Percentiles rank a stretch among this genome's conserved stretches.
Conservation (phyloP, 2,329 filamentous ascomycete genomes). For the Huntiella abstrusa region DNA sequence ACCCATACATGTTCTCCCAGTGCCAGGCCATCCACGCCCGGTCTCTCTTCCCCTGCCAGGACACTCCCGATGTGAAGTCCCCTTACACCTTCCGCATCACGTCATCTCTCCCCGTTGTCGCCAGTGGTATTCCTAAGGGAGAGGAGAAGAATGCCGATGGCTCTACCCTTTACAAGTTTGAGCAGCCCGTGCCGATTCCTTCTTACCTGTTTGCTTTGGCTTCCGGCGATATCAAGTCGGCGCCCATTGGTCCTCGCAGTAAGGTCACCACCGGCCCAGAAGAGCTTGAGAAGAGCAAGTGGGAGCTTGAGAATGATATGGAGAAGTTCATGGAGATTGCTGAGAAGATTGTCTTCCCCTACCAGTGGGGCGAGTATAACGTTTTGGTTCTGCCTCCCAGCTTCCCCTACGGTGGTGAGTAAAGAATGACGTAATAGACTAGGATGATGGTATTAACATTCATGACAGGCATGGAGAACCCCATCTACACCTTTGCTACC, state of each 20-base stretch:
- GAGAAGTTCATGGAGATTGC: constrained; percentile 81
- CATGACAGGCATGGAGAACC: constrained; percentile 63
- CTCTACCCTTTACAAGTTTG: constrained; percentile 69
- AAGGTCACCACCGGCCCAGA: constrained; percentile 76
- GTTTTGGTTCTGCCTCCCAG: constrained; percentile 76
- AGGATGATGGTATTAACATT: constrained; percentile 12
- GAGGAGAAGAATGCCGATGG: too few species aligned
- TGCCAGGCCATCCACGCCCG: constrained; percentile 92
- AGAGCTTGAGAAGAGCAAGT: constrained; percentile 64
- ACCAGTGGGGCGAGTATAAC: constrained; percentile 91
- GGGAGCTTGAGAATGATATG: constrained; percentile 80
- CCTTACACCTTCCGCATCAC: constrained; percentile 74
- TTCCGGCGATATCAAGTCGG: constrained; percentile 64
- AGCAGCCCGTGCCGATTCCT: constrained; percentile 82
- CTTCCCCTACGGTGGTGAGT: constrained; percentile 66
- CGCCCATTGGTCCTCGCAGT: constrained; percentile 71
- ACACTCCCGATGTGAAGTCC: constrained; percentile 95
- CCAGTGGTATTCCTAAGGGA: constrained; percentile 30
- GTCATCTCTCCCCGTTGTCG: too few species aligned
- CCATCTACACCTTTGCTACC: constrained; percentile 86
- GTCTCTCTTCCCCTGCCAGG: constrained; percentile 89
- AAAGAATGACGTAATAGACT: constrained; percentile 2
- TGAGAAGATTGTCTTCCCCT: constrained; percentile 66
- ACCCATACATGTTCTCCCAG: constrained; percentile 96
- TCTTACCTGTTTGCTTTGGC: constrained; percentile 91